Evolutionary conservation across 257 asterid genomes (phyloP).

Genomic region (Sherardia arvensis): DNA sequence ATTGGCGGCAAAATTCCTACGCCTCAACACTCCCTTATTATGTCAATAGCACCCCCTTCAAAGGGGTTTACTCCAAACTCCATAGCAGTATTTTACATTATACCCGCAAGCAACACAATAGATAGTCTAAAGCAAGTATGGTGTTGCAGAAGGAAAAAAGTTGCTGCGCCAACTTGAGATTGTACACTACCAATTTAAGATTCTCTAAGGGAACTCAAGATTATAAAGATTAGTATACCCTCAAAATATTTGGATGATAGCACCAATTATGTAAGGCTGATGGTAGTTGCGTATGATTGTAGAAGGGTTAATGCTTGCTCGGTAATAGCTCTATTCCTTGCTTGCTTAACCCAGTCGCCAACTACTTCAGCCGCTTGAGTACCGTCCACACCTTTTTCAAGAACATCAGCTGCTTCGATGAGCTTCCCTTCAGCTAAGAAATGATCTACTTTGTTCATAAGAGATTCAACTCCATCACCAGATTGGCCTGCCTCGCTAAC

Average conservation of each 20-base stretch:
- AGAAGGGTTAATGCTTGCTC: conserved; percentile 76
- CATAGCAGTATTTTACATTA: neutral
- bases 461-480: conserved; percentile 86
- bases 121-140: neutral
- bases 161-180: neutral
- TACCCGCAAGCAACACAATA: neutral
- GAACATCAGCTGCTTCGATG: conserved; percentile 78
- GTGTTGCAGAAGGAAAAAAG: conserved; percentile 4
- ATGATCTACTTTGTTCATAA: conserved; percentile 64
- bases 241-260: neutral
- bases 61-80: neutral
- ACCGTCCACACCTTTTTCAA: conserved; percentile 70
- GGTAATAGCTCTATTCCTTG: conserved; percentile 66
- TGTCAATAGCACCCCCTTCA: neutral
- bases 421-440: conserved; percentile 73
- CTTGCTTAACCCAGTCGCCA: conserved; percentile 58
- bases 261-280: conserved; percentile 44
- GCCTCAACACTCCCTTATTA: neutral
- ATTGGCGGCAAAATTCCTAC: neutral
- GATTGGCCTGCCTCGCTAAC: conserved; percentile 62
- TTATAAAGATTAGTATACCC: neutral
- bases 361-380: conserved; percentile 75
- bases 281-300: conserved; percentile 69
- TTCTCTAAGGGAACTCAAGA: neutral
- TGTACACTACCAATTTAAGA: neutral